Conservation (phyloP, 805 yeast genomes). For the Candida gorgasii region DNA sequence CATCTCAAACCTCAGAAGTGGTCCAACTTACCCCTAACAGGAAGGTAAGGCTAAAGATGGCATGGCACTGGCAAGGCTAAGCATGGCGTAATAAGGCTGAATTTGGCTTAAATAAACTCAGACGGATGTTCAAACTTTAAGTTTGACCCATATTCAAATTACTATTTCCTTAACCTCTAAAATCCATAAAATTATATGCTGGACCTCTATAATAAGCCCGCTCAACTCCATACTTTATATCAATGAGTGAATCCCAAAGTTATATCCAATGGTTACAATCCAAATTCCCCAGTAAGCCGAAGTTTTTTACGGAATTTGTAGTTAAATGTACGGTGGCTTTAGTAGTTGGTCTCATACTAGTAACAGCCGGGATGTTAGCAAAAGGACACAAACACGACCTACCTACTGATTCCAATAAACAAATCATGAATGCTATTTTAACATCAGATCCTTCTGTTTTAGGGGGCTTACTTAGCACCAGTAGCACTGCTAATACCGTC, state of each 20-base stretch:
- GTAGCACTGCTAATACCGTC: neutral
- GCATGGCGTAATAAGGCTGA: too few species aligned
- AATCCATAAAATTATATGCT: too few species aligned
- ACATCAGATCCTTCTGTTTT: neutral
- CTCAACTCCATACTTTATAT: neutral
- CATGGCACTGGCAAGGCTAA: too few species aligned
- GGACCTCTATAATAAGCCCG: neutral
- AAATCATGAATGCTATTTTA: neutral
- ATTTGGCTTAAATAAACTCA: too few species aligned
- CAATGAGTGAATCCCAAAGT: neutral
- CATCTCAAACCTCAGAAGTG: too few species aligned
- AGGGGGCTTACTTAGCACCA: too few species aligned
- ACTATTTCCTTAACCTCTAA: too few species aligned
- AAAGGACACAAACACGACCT: neutral
- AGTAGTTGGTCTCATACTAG: neutral
- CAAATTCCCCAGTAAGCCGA: neutral
- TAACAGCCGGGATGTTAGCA: neutral
- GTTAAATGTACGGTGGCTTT: neutral
- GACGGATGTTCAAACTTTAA: too few species aligned
- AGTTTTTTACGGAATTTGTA: neutral
- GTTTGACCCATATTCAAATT: too few species aligned
- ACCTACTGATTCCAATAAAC: neutral
- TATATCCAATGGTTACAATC: neutral
- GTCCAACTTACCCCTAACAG: too few species aligned
- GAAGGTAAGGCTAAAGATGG: too few species aligned